Evolutionary conservation across 2,329 filamentous ascomycete genomes (phyloP).

Genomic region (Exophiala sp.): DNA sequence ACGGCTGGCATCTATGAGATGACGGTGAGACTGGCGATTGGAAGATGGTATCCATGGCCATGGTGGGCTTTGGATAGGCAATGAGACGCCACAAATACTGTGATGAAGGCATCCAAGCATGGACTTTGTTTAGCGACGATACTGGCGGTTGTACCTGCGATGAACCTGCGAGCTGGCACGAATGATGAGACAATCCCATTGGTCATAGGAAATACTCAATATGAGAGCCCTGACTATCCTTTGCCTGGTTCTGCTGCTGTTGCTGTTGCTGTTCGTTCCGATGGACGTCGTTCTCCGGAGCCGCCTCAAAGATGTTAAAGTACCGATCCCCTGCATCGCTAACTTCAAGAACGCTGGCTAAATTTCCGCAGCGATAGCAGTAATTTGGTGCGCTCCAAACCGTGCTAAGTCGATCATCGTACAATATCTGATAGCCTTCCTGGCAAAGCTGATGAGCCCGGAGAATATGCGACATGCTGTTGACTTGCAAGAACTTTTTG

Average conservation of each 20-base stretch:
- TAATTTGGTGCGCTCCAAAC: conserved; percentile 98
- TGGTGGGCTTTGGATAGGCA: background rate
- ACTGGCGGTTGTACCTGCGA: background rate
- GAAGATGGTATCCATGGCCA: background rate
- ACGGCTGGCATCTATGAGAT: conserved; percentile 15
- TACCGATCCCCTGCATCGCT: conserved; percentile 88
- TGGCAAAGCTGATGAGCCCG: conserved; percentile 98
- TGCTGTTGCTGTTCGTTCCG: conserved; percentile 71
- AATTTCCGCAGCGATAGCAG: conserved; percentile 92
- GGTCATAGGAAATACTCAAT: conserved; percentile 63
- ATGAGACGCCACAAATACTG: background rate
- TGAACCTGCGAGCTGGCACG: background rate
- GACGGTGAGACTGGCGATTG: background rate
- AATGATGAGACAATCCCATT: conserved; percentile 6
- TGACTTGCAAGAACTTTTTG: conserved; percentile 95
- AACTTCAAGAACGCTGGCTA: conserved; percentile 95
- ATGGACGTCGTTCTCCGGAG: conserved; percentile 89
- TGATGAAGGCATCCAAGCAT: background rate
- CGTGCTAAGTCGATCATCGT: conserved; percentile 89
- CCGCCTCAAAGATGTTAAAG: conserved; percentile 97
- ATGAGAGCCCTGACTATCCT: conserved; percentile 68
- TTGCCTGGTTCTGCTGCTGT: conserved; percentile 45
- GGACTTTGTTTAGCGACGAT: background rate
- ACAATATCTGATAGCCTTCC: conserved; percentile 95
- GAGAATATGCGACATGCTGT: conserved; percentile 95